Evolutionary conservation across 2,329 filamentous ascomycete genomes (phyloP), one percentile per base, ranked within the genome.

Genomic region (Cadophora luteo-olivacea): DNA sequence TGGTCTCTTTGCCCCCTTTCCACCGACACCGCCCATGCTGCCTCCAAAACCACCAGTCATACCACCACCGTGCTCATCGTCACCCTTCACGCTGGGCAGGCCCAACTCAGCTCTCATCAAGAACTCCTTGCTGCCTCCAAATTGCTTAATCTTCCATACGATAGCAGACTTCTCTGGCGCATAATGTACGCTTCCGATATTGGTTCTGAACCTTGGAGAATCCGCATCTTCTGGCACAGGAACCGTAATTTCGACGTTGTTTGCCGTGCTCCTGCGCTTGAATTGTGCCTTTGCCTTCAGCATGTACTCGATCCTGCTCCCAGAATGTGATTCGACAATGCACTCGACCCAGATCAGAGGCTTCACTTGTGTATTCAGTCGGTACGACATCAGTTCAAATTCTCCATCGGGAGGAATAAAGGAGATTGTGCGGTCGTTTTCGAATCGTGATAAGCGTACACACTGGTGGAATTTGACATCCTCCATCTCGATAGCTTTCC

Each of bases 61-160:
- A 72, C 95, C 95, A 71, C 95, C 95, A 51, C 95, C 95, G 76
- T 93, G 92, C 81, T 98, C 95, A 77, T 98, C 95, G 74, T 98
- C 95, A 62, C 95, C 95, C 72, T 96, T 91, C 24, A 99, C 96
- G 68, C 93, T 97, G 0, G 96, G 96, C 54, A 99, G 84, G 61
- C 96, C 96, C 14, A 99, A 86, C 83, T 99, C 96, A 22, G 96
- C 96, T 67, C 96, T 92, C 96, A 99, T 99, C 75, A 99, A 85
- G 77, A 99, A 99, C 79, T 99, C 96, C 82, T 99, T 99, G 75
- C 91, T 89, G n/a, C 96, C 96, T 55, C 96, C 96, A 80, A 99
- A 99, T 78, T 99, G 96, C 85, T 99, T 99, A 80, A 99, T 99
- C 85, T 99, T 99, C 96, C 96, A 99, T 62, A 99, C 92, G 75